Percentiles rank a stretch among this genome's conserved stretches.
phyloP scores from a whole-genome alignment of 495 filamentous ascomycete genomes.

The Pseudotulostoma volvatum region DNA sequence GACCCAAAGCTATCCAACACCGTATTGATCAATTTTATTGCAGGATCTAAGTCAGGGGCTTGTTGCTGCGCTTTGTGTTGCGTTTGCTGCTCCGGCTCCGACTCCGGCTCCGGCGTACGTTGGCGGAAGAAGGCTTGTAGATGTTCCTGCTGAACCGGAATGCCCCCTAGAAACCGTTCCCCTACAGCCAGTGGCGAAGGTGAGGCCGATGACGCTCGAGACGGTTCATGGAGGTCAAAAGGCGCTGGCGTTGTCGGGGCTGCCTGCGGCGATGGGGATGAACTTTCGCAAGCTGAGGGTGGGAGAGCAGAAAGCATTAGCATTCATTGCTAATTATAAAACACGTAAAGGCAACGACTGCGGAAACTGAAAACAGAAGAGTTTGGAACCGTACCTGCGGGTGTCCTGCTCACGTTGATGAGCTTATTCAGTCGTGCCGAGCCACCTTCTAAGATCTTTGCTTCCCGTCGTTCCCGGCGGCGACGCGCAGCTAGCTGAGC shows the following conservation, averaged over 20 bases:
- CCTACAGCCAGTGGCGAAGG: slow-evolving; percentile 1
- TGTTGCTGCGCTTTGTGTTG: too few species aligned
- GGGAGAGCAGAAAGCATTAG: slow-evolving; percentile 5
- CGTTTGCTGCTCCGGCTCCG: slow-evolving; percentile 17
- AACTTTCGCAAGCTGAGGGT: slow-evolving; percentile 15
- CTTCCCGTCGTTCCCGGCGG: slow-evolving; percentile 78
- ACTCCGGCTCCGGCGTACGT: slow-evolving; percentile 15
- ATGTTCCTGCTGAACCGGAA: slow-evolving; percentile 28
- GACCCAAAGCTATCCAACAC: slow-evolving; percentile 34
- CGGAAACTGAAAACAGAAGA: slow-evolving; percentile 1
- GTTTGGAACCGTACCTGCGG: slow-evolving; percentile 16
- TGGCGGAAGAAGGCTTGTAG: slow-evolving; percentile 28
- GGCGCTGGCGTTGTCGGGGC: neutral
- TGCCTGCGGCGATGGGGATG: slow-evolving; percentile 15
- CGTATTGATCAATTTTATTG: slow-evolving; percentile 44
- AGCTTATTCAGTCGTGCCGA: slow-evolving; percentile 70
- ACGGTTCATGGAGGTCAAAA: slow-evolving; percentile 3
- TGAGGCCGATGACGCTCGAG: slow-evolving; percentile 17
- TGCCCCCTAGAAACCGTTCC: slow-evolving; percentile 10
- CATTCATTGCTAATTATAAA: neutral
- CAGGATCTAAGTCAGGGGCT: slow-evolving; percentile 36
- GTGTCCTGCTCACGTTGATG: slow-evolving; percentile 53
- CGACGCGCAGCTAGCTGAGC: slow-evolving; percentile 59
- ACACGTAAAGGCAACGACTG: too few species aligned
- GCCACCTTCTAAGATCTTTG: slow-evolving; percentile 75